Evolutionary conservation across 208 protist species (phyloP), one percentile per base, ranked within the genome.

Genomic region (Leishmania martiniquensis): DNA sequence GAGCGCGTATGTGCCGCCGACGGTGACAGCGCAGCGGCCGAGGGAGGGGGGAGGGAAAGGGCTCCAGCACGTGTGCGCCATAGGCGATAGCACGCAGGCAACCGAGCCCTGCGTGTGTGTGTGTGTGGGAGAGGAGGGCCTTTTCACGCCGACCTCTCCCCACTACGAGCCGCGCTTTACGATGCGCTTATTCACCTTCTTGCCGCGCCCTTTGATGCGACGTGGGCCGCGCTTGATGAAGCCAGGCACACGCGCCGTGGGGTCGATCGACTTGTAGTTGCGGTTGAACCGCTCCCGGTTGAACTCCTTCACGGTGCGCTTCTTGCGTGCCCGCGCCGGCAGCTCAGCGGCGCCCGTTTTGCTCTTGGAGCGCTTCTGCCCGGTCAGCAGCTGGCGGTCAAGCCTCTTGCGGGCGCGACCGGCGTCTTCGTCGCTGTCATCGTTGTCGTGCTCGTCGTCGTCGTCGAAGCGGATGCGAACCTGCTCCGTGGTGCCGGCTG

Each of bases 191-290:
- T 97, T 97, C 7, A 78, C 89, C 89, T 97, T 97, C 70, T 87
- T 88, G 34, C 94, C 94, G 34, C 94, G 84, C 0, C 94, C 94
- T 82, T 95, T 97, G 55, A 96, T 87, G 65, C 87, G 88, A 29
- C 90, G 92, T 29, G 86, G 88, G 0, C 71, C 87, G 45, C 83
- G 94, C 77, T 96, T 95, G 37, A 94, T 70, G 77, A 96, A 97
- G 12, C 94, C 94, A 2, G 92, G 92, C 82, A 97, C 94, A 72
- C 87, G 84, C 54, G 91, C 92, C 12, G 86, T 88, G 7, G 90
- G 81, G 80, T 96, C 91, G 49, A 93, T 72, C 39, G 85, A 83
- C 82, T 96, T 95, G 83, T 96, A 93, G 85, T 97, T 97, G 44
- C 89, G 86, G 81, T 97, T 94, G 77, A 90, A 94, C 63, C 92